Evolutionary conservation across 1,284 basidiomycete species (phyloP).

Genomic region (Bondarzewia mesenterica): DNA sequence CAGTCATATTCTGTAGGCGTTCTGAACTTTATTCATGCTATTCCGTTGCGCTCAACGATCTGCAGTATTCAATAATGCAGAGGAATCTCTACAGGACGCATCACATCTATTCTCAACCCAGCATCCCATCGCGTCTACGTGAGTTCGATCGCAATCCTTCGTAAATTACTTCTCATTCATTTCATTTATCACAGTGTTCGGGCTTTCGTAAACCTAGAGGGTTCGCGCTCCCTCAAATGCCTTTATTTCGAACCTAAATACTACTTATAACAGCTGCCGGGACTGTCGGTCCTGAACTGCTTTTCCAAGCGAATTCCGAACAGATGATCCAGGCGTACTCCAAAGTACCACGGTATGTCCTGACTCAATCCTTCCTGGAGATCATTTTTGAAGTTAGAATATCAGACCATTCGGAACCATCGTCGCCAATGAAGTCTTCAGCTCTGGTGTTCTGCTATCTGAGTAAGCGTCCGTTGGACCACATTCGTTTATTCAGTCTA

Average conservation of each 20-base stretch:
- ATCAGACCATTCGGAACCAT: conserved; percentile 82
- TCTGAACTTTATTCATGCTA: neutral
- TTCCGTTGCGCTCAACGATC: neutral
- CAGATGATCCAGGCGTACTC: conserved; percentile 93
- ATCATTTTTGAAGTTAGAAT: neutral
- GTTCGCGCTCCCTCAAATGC: conserved; percentile 27
- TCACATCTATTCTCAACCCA: conserved; percentile 91
- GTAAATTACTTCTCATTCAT: neutral
- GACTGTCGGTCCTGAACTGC: conserved; percentile 78
- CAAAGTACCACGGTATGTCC: conserved; percentile 61
- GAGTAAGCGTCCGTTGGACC: conserved; percentile 48
- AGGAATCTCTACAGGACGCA: conserved; percentile 92
- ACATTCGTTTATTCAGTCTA: conserved; percentile 2
- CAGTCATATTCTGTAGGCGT: conserved; percentile 77
- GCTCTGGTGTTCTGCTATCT: conserved; percentile 84
- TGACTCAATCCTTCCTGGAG: neutral
- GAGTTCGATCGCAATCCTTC: conserved; percentile 22
- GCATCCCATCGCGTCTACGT: conserved; percentile 69
- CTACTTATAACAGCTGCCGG: conserved; percentile 59
- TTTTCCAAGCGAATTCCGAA: conserved; percentile 94
- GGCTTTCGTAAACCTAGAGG: conserved; percentile 90
- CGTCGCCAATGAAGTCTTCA: conserved; percentile 91
- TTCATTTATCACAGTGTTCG: conserved; percentile 62
- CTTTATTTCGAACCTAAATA: neutral
- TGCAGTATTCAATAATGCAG: conserved; percentile 91